Evolutionary conservation across 2,329 filamentous ascomycete species (phyloP), one percentile per base, ranked within the genome.

Genomic region (Verticillium albo-atrum): DNA sequence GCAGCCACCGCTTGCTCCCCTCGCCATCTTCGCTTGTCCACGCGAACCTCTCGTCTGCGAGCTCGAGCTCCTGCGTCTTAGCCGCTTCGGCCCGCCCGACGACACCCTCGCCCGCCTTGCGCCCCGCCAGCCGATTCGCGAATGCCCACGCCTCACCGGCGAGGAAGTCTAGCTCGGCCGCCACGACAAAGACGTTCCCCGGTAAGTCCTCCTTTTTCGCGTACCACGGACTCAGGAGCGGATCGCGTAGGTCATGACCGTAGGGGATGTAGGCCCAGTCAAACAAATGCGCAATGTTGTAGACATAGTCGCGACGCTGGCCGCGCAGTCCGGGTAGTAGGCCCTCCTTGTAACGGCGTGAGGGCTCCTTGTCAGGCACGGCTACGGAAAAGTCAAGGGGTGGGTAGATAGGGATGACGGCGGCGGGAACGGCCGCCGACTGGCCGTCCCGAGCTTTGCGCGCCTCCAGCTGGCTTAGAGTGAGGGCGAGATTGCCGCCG

Each of bases 401-500:
- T 1, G 77, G 73, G 62, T 80, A 83, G 51, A 80, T 69, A 3
- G 76, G 69, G 7, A 81, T 65, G 0, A 75, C 71, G 0, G 75
- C 79, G 51, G 25, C 25, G 15, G 51, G 27, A 14, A 30, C 14
- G 14, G 51, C 25, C 26, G 51, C 28, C 4, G 51, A 26, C 14
- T 53, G n/a, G 14, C 27, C 25, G 9, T 53, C 51, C 6, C 51
- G 25, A 6, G 25, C 51, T 17, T 57, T 57, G 4, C 42, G 17
- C 17, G 60, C 28, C 0, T 73, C 71, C 10, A 77, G 64, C 63
- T 81, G 78, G 15, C 72, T 65, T 0, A 74, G 74, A 6, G 72
- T 68, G 1, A 83, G 68, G 1, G 75, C 65, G 1, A 84, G 70
- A 64, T 81, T 83, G 2, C 75, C 82, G 27, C 82, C 82, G 0